phyloP scores from a whole-genome alignment of 2,329 filamentous ascomycete species.

The Neopestalotiopsis rosae region DNA sequence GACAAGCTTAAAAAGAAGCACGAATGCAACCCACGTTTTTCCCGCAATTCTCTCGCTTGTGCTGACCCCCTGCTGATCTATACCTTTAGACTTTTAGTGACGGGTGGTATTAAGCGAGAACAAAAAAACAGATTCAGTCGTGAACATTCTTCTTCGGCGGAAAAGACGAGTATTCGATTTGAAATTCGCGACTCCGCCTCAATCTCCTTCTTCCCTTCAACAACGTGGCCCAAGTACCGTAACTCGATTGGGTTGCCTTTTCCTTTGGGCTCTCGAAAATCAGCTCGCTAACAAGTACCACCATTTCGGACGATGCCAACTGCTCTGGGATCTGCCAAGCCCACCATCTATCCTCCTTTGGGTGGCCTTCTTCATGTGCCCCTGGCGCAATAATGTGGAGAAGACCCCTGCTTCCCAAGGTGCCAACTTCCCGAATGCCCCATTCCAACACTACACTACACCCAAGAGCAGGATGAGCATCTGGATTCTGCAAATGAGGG shows the following conservation, averaged over 20 bases:
- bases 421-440: neutral
- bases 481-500: constrained; percentile 8
- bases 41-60: neutral
- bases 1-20: neutral
- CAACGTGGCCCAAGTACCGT: neutral
- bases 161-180: neutral
- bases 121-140: neutral
- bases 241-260: neutral
- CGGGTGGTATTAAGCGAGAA: neutral
- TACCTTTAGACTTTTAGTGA: neutral
- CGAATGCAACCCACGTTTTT: neutral
- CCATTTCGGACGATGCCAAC: neutral
- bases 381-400: constrained; percentile 13
- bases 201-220: neutral
- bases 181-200: no score
- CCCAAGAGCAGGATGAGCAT: no score
- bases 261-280: neutral
- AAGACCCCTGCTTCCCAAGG: constrained; percentile 12
- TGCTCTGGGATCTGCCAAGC: constrained; percentile 5
- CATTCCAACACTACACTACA: neutral
- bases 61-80: neutral
- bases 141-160: neutral
- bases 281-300: neutral
- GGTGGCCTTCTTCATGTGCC: neutral
- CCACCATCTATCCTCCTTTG: neutral